These are phyloP conservation scores for Fusarium keratoplasticum DNA, from an alignment of 2,329 filamentous ascomycete genomes.

Conservation along the genomic window DNA sequence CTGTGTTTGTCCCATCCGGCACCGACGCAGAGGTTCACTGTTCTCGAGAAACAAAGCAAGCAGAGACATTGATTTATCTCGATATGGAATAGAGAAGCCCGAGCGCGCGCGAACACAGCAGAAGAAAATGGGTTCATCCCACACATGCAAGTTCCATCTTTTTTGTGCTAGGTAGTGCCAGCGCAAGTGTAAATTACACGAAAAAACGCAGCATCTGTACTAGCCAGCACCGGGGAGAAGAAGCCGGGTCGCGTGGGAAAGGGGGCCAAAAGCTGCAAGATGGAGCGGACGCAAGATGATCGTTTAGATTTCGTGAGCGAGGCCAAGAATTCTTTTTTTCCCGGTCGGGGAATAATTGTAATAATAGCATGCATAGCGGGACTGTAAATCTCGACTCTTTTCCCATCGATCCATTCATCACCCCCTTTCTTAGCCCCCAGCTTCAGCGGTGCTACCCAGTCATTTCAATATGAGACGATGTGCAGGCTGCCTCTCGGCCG, in stretches of 20 bases:
- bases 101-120: conserved; percentile 12
- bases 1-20: background rate
- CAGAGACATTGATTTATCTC: conserved; percentile 29
- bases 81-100: conserved; percentile 8
- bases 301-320: conserved; percentile 4
- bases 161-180: conserved; percentile 7
- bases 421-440: conserved; percentile 9
- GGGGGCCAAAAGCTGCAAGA: conserved; percentile 20
- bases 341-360: conserved; percentile 14
- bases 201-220: conserved; percentile 6
- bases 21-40: conserved; percentile 7
- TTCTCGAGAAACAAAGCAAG: conserved; percentile 18
- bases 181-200: conserved; percentile 7
- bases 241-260: conserved; percentile 28
- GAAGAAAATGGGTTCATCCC: conserved; percentile 13
- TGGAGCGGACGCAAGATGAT: conserved; percentile 24
- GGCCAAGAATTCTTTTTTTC: conserved; percentile 23
- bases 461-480: conserved; percentile 10
- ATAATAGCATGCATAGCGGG: conserved; percentile 13
- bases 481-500: conserved; percentile 16
- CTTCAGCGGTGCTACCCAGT: conserved; percentile 32
- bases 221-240: conserved; percentile 33
- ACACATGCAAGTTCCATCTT: background rate
- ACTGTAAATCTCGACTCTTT: conserved; percentile 32
- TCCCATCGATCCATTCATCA: conserved; percentile 15